Evolutionary conservation across 805 yeast species (phyloP).

Genomic region (Pachysolen tannophilus): DNA sequence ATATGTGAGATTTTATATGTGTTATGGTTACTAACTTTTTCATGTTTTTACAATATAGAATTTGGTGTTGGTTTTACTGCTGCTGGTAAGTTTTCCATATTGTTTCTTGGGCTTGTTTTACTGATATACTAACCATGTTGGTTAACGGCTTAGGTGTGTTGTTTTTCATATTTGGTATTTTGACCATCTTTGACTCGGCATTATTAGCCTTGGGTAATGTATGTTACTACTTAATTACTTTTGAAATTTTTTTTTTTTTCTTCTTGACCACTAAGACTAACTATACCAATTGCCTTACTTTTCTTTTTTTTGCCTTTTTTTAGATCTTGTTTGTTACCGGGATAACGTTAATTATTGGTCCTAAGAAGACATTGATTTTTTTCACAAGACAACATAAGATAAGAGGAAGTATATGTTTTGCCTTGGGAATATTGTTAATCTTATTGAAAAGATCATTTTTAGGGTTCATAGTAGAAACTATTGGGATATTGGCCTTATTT

Average conservation of each 20-base stretch:
- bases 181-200: constrained; percentile 84
- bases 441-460: constrained; percentile 67
- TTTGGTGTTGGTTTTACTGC: constrained; percentile 92
- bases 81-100: constrained; percentile 39
- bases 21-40: neutral
- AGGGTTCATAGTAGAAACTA: constrained; percentile 77
- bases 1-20: too few species aligned
- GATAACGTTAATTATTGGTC: constrained; percentile 77
- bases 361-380: constrained; percentile 71
- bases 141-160: constrained; percentile 39
- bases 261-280: too few species aligned
- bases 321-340: constrained; percentile 69
- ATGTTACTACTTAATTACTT: too few species aligned
- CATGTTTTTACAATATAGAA: constrained; percentile 34
- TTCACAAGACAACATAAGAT: constrained; percentile 83
- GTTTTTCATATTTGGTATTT: constrained; percentile 72
- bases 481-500: constrained; percentile 86
- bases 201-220: constrained; percentile 84
- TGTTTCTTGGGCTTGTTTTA: too few species aligned
- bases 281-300: too few species aligned
- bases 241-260: too few species aligned
- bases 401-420: constrained; percentile 79
- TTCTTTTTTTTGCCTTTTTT: too few species aligned
- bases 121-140: constrained; percentile 2
- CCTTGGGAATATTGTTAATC: constrained; percentile 67